These are phyloP conservation scores for Ophiorrhiza pumila DNA, from an alignment of 257 asterid genomes.

Conservation along the genomic window DNA sequence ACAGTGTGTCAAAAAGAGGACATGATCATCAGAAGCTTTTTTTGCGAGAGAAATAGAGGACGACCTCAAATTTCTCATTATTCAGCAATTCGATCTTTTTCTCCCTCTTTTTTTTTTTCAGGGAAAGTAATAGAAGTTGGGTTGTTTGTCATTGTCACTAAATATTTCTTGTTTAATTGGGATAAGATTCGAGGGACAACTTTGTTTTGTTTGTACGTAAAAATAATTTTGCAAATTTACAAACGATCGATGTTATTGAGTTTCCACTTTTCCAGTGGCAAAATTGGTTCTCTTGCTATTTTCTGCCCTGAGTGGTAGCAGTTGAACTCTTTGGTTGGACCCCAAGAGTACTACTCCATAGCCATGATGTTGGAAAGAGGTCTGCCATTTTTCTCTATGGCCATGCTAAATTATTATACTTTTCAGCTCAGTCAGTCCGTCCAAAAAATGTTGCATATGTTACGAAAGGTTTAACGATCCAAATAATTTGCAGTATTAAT, in stretches of 20 bases:
- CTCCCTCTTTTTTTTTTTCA: background rate
- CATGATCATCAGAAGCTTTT: background rate
- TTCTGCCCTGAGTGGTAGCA: too few relatives aligned
- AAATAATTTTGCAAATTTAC: background rate
- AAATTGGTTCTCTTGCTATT: background rate
- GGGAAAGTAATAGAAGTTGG: too few relatives aligned
- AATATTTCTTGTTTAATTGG: too few relatives aligned
- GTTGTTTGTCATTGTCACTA: background rate
- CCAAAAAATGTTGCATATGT: too few relatives aligned
- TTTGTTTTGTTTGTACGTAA: background rate
- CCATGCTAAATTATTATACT: too few relatives aligned
- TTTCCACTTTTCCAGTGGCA: too few relatives aligned
- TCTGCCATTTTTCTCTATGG: too few relatives aligned
- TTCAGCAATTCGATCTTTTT: background rate
- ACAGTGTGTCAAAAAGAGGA: background rate
- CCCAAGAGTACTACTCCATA: background rate
- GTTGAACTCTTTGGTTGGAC: too few relatives aligned
- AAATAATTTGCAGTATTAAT: too few relatives aligned
- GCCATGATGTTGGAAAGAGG: background rate
- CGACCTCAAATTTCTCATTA: conserved; percentile 27
- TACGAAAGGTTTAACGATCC: too few relatives aligned
- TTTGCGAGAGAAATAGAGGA: conserved; percentile 8
- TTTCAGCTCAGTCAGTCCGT: too few relatives aligned
- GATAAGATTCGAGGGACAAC: background rate
- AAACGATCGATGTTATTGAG: background rate